Evolutionary conservation across 2,329 filamentous ascomycete genomes (phyloP).

Genomic region (Trichoderma breve): DNA sequence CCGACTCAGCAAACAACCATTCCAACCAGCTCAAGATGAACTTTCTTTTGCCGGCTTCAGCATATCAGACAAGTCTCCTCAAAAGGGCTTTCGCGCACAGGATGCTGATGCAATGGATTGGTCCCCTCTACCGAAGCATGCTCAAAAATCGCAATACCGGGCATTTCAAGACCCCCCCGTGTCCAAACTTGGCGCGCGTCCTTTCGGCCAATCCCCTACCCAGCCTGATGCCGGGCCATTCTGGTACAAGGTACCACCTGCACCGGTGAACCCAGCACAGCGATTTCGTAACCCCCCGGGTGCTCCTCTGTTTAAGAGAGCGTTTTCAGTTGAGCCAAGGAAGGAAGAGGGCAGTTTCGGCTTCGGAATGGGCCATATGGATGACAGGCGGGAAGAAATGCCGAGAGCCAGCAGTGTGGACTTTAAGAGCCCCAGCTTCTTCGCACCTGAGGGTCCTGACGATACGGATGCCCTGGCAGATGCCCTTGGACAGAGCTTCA

Average conservation of each 20-base stretch:
- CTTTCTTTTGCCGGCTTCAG: constrained; percentile 17
- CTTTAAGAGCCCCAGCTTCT: constrained; percentile 62
- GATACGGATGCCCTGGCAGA: constrained; percentile 46
- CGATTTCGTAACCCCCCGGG: constrained; percentile 61
- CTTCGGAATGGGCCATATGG: not conserved
- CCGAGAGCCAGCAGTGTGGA: constrained; percentile 33
- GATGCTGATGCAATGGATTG: constrained; percentile 70
- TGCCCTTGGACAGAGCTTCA: constrained; percentile 45
- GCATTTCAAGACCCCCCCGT: constrained; percentile 51
- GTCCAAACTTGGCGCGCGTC: constrained; percentile 39
- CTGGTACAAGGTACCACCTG: constrained; percentile 67
- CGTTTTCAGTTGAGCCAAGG: constrained; percentile 37
- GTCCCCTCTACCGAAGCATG: constrained; percentile 51
- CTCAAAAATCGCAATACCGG: constrained; percentile 47
- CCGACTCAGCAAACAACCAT: not conserved
- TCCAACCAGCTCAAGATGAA: not conserved
- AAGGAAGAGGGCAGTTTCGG: constrained; percentile 23
- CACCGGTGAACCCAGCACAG: constrained; percentile 65
- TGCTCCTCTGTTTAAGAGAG: constrained; percentile 50
- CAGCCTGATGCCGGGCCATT: constrained; percentile 53
- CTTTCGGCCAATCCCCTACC: constrained; percentile 47
- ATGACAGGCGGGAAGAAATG: constrained; percentile 17
- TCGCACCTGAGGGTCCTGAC: constrained; percentile 43
- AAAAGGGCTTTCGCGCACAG: constrained; percentile 28
- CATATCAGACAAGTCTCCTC: constrained; percentile 24